A percentile compares a stretch with the other conserved stretches of the same genome.
These are phyloP conservation scores for Logfia minima DNA, from an alignment of 129 eudicot species.

Conservation along the genomic window DNA sequence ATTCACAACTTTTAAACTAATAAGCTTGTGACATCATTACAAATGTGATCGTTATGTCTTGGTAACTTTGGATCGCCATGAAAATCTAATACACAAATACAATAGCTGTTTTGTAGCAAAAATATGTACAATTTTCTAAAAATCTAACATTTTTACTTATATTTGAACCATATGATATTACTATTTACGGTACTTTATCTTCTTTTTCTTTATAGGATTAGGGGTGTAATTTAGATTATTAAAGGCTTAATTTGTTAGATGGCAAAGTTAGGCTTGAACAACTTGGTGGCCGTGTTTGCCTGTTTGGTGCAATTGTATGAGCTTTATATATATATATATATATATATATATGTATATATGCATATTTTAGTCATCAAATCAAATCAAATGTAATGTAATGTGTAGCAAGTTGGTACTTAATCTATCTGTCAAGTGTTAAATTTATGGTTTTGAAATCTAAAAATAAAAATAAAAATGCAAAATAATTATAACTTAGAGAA, in stretches of 20 bases:
- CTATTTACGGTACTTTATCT: not conserved
- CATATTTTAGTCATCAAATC: not conserved
- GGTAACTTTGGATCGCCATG: not conserved
- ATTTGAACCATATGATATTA: too few relatives aligned
- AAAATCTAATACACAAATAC: not conserved
- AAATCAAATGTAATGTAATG: not conserved
- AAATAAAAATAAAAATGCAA: too few relatives aligned
- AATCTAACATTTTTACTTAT: too few relatives aligned
- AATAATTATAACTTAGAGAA: too few relatives aligned
- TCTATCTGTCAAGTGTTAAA: slow-evolving; percentile 7
- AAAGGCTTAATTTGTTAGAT: not conserved
- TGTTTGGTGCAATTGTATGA: slow-evolving; percentile 1
- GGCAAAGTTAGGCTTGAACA: not conserved
- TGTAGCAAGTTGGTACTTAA: slow-evolving; percentile 9
- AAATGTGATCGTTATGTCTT: too few relatives aligned
- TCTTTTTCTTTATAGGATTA: not conserved
- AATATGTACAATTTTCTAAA: too few relatives aligned
- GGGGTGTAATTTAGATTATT: not conserved
- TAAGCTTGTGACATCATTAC: not conserved
- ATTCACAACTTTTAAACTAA: not conserved
- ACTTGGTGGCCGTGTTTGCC: slow-evolving; percentile 13
- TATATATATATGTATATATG: too few relatives aligned
- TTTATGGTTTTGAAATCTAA: too few relatives aligned
- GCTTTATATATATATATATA: not conserved
- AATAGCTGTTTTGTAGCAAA: too few relatives aligned